Percentiles rank a stretch among this genome's conserved stretches.
Conservation (phyloP, 192 early-diverging fungal species). For the Backusella tuberculispora region DNA sequence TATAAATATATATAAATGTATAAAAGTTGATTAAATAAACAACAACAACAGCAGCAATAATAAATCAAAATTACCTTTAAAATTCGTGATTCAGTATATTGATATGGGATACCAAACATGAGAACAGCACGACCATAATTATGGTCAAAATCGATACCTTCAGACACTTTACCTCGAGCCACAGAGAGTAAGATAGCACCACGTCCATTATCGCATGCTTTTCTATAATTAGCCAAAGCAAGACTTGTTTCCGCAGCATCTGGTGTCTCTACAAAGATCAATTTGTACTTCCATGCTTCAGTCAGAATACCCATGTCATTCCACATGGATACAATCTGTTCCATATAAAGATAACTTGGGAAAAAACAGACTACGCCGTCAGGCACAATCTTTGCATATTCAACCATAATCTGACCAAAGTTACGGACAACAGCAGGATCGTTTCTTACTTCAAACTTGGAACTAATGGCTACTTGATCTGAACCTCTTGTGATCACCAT, state of each 20-base stretch:
- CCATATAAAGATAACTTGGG: slow-evolving; percentile 99
- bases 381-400: slow-evolving; percentile 91
- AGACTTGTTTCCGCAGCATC: slow-evolving; percentile 97
- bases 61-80: slow-evolving; percentile 62
- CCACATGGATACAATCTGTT: slow-evolving; percentile 98
- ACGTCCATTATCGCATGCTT: slow-evolving; percentile 96
- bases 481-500: slow-evolving; percentile 95
- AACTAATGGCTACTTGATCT: slow-evolving; percentile 98
- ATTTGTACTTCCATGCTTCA: slow-evolving; percentile 94
- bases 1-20: background rate
- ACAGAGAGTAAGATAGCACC: slow-evolving; percentile 97
- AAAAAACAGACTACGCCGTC: slow-evolving; percentile 99
- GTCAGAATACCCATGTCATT: slow-evolving; percentile 96
- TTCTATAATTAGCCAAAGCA: slow-evolving; percentile 94
- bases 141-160: slow-evolving; percentile 99
- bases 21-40: background rate
- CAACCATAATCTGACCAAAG: slow-evolving; percentile 95
- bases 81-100: slow-evolving; percentile 96
- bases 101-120: slow-evolving; percentile 99
- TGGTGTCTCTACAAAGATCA: slow-evolving; percentile 99
- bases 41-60: too few species aligned
- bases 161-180: slow-evolving; percentile 98
- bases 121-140: slow-evolving; percentile 99
- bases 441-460: slow-evolving; percentile 98
- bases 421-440: slow-evolving; percentile 99